Base-by-base conservation (phyloP, 441 rosid genomes). In the Geranium incanum region DNA sequence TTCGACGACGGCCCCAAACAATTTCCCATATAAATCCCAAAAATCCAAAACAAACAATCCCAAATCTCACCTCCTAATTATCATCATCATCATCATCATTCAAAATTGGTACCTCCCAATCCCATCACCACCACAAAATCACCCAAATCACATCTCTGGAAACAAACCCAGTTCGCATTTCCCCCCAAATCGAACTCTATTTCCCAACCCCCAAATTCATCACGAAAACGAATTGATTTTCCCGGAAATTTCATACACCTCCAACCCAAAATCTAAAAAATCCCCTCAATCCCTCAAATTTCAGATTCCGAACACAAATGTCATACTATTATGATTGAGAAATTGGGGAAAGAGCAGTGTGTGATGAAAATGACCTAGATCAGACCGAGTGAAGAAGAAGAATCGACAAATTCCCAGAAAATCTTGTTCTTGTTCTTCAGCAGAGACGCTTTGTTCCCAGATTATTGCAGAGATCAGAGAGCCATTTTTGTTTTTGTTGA, bases 1-100 rank as follows among this genome's bases (percentile, higher is more conserved):
- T 28, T 28, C 33, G 33, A 28, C 33, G 33, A 28, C 33, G 33
- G 33, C 33, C 97, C 98, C 37, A 84, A 86, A 74, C 97, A 91
- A 75, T 94, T 94, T 83, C 97, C 99, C 97, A 94, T 94, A 43
- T 78, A 81, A 79, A 68, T 36, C 19, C 11, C 33, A 28, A 8
- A 12, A 28, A 15, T 39, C 60, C 73, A 69, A 48, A 69, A 57
- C 18, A 3, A 28, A 28, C 33, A 28, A 28, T 28, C 4, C 59
- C 68, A 69, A 77, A 68, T 75, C 71, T 71, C 73, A 57, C 5
- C 63, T n/a, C 18, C 50, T 43, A 43, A 43, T 41, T 4, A 41
- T 43, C 50, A 57, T 13, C 19, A n/a, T 18, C 60, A 7, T 4
- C 4, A 12, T 52, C n/a, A 7, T n/a, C 13, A 55, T n/a, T 18